Base-by-base conservation (phyloP, 257 asterid genomes). In the Euphrasia confusa region DNA sequence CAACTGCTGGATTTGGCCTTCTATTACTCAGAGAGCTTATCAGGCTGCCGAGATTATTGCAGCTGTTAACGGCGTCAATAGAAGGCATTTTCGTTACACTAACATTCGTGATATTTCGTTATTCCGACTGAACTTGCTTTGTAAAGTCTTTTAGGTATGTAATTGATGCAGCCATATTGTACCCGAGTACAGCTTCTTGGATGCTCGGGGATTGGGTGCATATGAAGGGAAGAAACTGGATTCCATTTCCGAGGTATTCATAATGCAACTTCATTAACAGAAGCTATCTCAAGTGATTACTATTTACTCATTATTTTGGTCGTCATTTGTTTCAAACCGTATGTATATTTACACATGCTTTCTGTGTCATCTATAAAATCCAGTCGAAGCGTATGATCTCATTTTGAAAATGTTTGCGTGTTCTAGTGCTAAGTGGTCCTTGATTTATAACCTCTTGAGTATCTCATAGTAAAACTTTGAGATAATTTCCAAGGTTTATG, bases 151-250 rank as follows among this genome's bases (percentile, higher is more conserved):
- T 24, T 30, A 37, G 1, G 42, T 37, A n/a, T 37, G 42, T 42
- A 27, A 63, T 66, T 6, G 26, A 4, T 80, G 78, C 81, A 85
- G 98, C 65, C 82, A 68, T 55, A 84, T 90, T 61, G 98, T 90
- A 39, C 96, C 98, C 0, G 96, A 88, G 73, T 88, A 90, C 71
- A 91, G 96, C 80, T 88, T 90, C 83, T 72, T 91, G 87, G 98
- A 91, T 82, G 98, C 98, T 74, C 95, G 96, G 18, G 98, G 96
- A 65, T 68, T 91, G 78, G 98, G 98, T n/a, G 95, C 96, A 4
- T 91, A 82, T 24, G 98, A 91, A 67, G 98, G 98, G 61, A 82
- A 84, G 68, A 74, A 61, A 15, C 74, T 91, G 67, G 93, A 81
- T 59, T 63, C 94, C 15, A 45, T 88, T 54, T 82, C 96, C 3